phyloP scores from a whole-genome alignment of 1,139 yeast species.

The Candida sojae region DNA sequence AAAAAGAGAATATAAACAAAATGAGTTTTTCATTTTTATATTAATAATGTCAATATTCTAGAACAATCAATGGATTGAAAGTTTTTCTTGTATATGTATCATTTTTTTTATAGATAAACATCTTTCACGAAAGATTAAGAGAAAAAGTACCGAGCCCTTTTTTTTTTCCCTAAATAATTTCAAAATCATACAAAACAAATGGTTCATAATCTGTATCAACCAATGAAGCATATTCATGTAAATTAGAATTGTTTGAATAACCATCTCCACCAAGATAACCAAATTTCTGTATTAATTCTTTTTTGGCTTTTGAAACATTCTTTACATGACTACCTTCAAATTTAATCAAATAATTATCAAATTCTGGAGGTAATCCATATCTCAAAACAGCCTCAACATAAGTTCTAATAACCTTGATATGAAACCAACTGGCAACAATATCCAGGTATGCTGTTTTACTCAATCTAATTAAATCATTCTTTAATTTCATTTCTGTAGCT shows the following conservation, averaged over 20 bases:
- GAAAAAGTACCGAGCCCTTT: too few species aligned
- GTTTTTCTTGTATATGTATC: too few species aligned
- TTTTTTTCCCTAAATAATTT: constrained; percentile 26
- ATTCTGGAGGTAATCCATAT: constrained; percentile 95
- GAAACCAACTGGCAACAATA: constrained; percentile 83
- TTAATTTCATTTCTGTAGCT: constrained; percentile 70
- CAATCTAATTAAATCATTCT: constrained; percentile 78
- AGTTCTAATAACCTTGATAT: constrained; percentile 65
- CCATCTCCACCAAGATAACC: constrained; percentile 94
- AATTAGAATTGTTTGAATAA: constrained; percentile 61
- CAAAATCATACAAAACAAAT: constrained; percentile 74
- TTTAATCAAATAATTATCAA: constrained; percentile 63
- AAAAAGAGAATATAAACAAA: too few species aligned
- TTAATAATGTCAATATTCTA: not conserved
- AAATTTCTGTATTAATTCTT: constrained; percentile 68
- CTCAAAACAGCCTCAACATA: constrained; percentile 75
- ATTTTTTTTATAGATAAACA: too few species aligned
- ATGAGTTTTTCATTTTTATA: not conserved
- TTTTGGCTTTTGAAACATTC: constrained; percentile 58
- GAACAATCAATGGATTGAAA: not conserved
- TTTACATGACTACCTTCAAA: constrained; percentile 39
- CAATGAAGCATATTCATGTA: constrained; percentile 85
- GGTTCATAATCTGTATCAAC: constrained; percentile 97
- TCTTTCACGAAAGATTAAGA: too few species aligned
- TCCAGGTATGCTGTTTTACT: constrained; percentile 88